Percentiles rank a stretch among this genome's conserved stretches.
Conservation (phyloP, 2,329 filamentous ascomycete genomes). For the Alternaria burnsii region DNA sequence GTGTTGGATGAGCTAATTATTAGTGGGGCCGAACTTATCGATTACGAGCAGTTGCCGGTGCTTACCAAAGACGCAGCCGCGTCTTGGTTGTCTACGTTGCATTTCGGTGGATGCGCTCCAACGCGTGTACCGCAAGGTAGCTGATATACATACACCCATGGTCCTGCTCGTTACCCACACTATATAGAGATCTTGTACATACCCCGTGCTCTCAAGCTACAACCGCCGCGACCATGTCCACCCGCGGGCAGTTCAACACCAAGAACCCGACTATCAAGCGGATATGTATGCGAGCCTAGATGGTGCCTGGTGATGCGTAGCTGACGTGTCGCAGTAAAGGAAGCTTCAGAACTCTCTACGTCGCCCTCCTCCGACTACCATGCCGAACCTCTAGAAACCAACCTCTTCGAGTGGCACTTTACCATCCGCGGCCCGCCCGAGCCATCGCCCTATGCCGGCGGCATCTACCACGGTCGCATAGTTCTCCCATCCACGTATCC, state of each 20-base stretch:
- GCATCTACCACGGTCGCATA: conserved; percentile 96
- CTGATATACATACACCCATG: not conserved
- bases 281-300: conserved; percentile 68
- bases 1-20: not conserved
- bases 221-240: conserved; percentile 45
- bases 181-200: not conserved
- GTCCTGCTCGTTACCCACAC: not conserved
- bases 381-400: conserved; percentile 83
- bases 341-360: conserved; percentile 84
- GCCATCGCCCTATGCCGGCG: conserved; percentile 77
- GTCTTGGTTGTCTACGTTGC: conserved; percentile 15
- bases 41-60: conserved; percentile 10
- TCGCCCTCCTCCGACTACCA: conserved; percentile 85
- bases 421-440: conserved; percentile 88
- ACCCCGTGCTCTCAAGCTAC: not conserved
- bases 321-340: conserved; percentile 70
- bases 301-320: conserved; percentile 3
- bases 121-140: conserved; percentile 1
- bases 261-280: conserved; percentile 86
- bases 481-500: conserved; percentile 89
- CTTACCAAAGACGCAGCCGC: conserved; percentile 12
- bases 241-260: conserved; percentile 66
- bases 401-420: conserved; percentile 99
- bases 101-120: conserved; percentile 5
- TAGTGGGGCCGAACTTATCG: conserved; percentile 9